These are phyloP conservation scores for Erodium trifolium DNA, from an alignment of 441 rosid genomes.

Conservation along the genomic window DNA sequence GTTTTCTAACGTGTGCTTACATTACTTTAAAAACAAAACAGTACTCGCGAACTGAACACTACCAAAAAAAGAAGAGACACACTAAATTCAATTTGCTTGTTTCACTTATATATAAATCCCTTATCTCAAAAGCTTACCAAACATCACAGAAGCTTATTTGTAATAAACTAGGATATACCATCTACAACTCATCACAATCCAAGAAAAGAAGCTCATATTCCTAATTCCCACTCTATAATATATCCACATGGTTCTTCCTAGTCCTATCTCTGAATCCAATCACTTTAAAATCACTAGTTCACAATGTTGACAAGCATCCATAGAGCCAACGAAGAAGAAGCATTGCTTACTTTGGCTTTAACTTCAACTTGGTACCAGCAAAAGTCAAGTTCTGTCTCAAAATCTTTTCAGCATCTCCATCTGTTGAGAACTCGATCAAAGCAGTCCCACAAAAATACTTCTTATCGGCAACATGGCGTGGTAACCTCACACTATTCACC, in stretches of 20 bases:
- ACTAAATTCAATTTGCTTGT: neutral
- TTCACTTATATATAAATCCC: neutral
- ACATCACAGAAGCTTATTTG: neutral
- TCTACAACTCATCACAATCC: neutral
- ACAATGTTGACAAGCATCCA: neutral
- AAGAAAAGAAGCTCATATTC: neutral
- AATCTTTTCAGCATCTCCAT: constrained; percentile 29
- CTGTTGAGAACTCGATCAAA: constrained; percentile 45
- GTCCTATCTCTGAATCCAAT: neutral
- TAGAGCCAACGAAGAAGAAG: neutral
- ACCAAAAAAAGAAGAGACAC: neutral
- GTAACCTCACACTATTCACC: constrained; percentile 55
- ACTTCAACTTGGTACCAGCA: constrained; percentile 33
- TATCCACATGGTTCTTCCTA: neutral
- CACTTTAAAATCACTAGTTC: neutral
- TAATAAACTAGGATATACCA: neutral
- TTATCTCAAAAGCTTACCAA: neutral
- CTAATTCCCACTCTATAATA: neutral
- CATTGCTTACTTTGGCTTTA: constrained; percentile 36
- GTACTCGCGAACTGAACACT: neutral
- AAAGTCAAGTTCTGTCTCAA: constrained; percentile 33
- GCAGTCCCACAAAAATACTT: constrained; percentile 44
- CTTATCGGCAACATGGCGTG: constrained; percentile 40
- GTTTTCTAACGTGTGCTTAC: neutral
- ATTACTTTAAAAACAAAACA: neutral